Base-by-base conservation (phyloP, 1,284 basidiomycete genomes). In the Rhodofomes roseus region DNA sequence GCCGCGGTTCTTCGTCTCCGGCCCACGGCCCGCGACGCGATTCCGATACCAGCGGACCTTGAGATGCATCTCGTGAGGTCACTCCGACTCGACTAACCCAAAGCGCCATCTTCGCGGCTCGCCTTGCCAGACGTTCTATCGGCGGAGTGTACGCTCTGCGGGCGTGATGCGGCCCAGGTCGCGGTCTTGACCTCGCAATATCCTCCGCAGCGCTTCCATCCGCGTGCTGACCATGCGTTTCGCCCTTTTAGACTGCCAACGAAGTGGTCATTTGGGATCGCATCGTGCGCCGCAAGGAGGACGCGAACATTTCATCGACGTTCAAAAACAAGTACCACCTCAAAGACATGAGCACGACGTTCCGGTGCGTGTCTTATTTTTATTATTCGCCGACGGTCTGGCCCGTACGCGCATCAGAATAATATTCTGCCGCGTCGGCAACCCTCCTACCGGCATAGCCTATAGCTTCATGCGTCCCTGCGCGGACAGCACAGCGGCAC, bases 231-330 rank as follows among this genome's bases (percentile, higher is more conserved):
- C 22, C 55, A 37, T 23, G 40, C 40, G 31, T 18, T 48, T 29
- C 25, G 16, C 18, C 25, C n/a, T 53, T 27, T 46, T 69, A 94
- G 90, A 82, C 86, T 1, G 80, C 85, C 62, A 96, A 95, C 71
- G 81, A 90, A 46, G 89, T 95, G 1, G 92, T 96, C 36, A 81
- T 96, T 25, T 96, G 95, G 94, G 95, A 96, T 74, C 85, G 90
- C 18, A 96, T 96, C 69, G 81, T 96, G 39, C 84, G 86, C 20
- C 80, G 83, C 57, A 89, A 90, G 68, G 83, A 88, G 65, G 90
- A 95, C 64, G 90, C 91, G 0, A 73, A 82, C 52, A 76, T 96
- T 57, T 82, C 83, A 44, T 74, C 92, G 54, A 74, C 78, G 1
- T 85, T 82, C 43, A 83, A 84, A 69, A 93, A 95, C 75, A 95